Percentiles rank a stretch among this genome's conserved stretches.
Conservation (phyloP, 1,139 yeast species). For the Candida pseudoviswanathii region DNA sequence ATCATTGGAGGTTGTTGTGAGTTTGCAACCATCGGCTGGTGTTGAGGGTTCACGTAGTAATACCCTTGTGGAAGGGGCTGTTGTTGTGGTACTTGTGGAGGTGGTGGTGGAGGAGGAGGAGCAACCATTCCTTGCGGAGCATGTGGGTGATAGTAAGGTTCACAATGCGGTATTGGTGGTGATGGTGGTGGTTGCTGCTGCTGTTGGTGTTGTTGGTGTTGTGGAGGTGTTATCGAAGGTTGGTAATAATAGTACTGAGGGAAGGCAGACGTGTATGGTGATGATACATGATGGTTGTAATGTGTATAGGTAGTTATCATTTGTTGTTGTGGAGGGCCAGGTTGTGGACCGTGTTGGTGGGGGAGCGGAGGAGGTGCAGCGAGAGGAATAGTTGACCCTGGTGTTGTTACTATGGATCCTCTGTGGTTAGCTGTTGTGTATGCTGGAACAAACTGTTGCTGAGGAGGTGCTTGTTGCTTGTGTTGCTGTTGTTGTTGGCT, state of each 20-base stretch:
- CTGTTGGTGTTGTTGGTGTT: not conserved
- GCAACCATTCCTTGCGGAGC: not conserved
- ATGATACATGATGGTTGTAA: not conserved
- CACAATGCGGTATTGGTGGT: not conserved
- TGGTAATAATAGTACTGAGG: slow-evolving; percentile 10
- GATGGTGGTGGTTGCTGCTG: slow-evolving; percentile 2
- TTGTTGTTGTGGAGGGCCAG: slow-evolving; percentile 4
- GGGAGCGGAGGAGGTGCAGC: slow-evolving; percentile 2
- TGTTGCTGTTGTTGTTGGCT: not conserved
- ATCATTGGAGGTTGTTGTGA: slow-evolving; percentile 9
- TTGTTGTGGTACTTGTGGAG: not conserved
- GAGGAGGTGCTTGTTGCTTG: not conserved
- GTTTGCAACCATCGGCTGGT: slow-evolving; percentile 2
- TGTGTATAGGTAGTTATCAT: slow-evolving; percentile 1
- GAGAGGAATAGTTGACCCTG: slow-evolving; percentile 5
- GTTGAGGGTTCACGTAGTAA: slow-evolving; percentile 7
- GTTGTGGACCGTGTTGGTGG: not conserved
- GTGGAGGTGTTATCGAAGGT: not conserved
- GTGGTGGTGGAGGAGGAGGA: not conserved
- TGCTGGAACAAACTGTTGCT: slow-evolving; percentile 1
- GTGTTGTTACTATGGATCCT: slow-evolving; percentile 3
- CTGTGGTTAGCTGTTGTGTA: not conserved
- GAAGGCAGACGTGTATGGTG: slow-evolving; percentile 1
- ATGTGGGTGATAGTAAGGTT: not conserved
- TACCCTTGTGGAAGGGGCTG: slow-evolving; percentile 11